phyloP scores from a whole-genome alignment of 176 grass and related monocot species.

The Lolium perenne region DNA sequence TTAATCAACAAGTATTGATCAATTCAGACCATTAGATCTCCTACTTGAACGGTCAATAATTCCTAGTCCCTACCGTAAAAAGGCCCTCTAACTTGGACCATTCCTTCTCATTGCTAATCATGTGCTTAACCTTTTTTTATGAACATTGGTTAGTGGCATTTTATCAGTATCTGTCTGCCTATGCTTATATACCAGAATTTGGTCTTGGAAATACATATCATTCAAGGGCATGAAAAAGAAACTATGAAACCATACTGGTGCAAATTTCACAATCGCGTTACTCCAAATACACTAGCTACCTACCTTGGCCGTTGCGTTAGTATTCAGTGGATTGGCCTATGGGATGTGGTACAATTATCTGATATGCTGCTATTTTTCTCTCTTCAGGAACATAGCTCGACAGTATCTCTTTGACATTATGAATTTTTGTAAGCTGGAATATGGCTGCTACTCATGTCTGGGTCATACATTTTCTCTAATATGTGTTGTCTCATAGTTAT shows the following conservation, averaged over 20 bases:
- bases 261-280: neutral
- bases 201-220: neutral
- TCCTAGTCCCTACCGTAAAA: too few species aligned
- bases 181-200: neutral
- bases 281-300: neutral
- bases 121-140: conserved; percentile 5
- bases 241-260: neutral
- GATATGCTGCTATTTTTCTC: neutral
- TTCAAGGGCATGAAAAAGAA: conserved; percentile 12
- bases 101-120: neutral
- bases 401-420: neutral
- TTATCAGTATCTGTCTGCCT: neutral
- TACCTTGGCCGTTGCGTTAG: neutral
- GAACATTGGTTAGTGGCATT: neutral
- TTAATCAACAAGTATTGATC: too few species aligned
- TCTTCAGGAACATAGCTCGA: neutral
- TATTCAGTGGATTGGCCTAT: neutral
- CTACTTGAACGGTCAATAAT: too few species aligned
- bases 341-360: neutral
- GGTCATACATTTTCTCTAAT: neutral
- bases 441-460: conserved; percentile 25
- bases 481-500: neutral
- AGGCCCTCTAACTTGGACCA: neutral
- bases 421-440: neutral
- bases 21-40: too few species aligned